These are phyloP conservation scores for Yamagishiella unicocca DNA, from an alignment of 139 green algal genomes.

Conservation along the genomic window DNA sequence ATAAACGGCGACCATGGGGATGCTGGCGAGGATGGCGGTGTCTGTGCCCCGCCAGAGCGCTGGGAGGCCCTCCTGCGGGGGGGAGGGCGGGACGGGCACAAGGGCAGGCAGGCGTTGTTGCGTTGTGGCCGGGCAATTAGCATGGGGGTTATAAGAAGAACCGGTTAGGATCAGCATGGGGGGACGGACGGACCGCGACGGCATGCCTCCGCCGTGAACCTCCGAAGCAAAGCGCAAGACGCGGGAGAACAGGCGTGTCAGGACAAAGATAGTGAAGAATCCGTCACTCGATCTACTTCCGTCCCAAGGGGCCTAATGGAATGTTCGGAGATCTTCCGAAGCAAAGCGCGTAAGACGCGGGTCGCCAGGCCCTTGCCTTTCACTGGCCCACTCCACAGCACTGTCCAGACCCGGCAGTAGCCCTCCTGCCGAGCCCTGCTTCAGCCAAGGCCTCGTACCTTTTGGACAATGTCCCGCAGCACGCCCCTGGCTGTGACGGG, in stretches of 20 bases:
- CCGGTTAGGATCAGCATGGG: not conserved
- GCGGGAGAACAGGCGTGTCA: not conserved
- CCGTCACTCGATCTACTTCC: not conserved
- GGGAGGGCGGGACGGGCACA: not conserved
- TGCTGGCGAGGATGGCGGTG: constrained; percentile 79
- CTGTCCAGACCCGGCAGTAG: not conserved
- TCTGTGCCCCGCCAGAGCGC: constrained; percentile 85
- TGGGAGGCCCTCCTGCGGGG: constrained; percentile 71
- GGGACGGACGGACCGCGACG: not conserved
- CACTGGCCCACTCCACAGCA: not conserved
- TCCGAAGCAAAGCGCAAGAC: not conserved
- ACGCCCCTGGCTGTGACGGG: constrained; percentile 9
- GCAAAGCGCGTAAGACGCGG: too few species aligned
- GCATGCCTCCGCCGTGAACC: not conserved
- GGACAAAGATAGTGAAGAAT: not conserved
- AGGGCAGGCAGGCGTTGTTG: too few species aligned
- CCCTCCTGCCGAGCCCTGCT: not conserved
- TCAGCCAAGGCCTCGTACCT: too few species aligned
- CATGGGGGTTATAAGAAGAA: not conserved
- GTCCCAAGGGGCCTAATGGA: too few species aligned
- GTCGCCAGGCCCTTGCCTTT: too few species aligned
- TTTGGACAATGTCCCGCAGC: constrained; percentile 26
- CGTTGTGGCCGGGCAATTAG: too few species aligned
- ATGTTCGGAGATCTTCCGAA: too few species aligned
- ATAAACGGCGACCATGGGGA: constrained; percentile 96